These are phyloP conservation scores for Castanea mollissima DNA, from an alignment of 306 rosid genomes.

Conservation along the genomic window DNA sequence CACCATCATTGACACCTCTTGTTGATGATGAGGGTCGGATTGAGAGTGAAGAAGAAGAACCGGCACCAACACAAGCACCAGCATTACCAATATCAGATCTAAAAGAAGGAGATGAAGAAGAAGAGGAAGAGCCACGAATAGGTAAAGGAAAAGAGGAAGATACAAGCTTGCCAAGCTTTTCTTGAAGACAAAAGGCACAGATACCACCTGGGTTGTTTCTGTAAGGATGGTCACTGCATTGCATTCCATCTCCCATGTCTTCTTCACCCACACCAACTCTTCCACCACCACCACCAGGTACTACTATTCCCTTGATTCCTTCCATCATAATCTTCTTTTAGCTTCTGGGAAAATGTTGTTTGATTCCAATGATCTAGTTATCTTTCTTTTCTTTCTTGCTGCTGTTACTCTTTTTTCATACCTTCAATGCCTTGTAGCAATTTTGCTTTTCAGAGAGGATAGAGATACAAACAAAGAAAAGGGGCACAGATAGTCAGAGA, in stretches of 20 bases:
- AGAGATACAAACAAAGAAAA: constrained; percentile 9
- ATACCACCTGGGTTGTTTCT: constrained; percentile 91
- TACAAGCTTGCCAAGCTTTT: constrained; percentile 87
- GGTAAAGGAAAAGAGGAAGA: constrained; percentile 83
- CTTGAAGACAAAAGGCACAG: constrained; percentile 94
- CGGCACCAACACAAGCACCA: neutral
- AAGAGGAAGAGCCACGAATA: constrained; percentile 52
- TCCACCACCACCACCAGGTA: constrained; percentile 32
- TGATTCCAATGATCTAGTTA: neutral
- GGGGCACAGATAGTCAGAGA: constrained; percentile 25
- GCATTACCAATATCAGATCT: constrained; percentile 46
- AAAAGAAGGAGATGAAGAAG: constrained; percentile 76
- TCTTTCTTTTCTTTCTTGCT: neutral
- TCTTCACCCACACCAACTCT: constrained; percentile 50
- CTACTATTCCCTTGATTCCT: constrained; percentile 29
- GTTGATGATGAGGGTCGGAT: constrained; percentile 15
- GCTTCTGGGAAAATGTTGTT: neutral
- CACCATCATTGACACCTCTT: constrained; percentile 10
- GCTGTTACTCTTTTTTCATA: neutral
- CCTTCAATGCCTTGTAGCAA: neutral
- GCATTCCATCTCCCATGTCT: constrained; percentile 81
- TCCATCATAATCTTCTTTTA: constrained; percentile 39
- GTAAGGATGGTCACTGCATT: constrained; percentile 78
- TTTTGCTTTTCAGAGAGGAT: constrained; percentile 19
- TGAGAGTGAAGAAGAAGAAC: constrained; percentile 34